phyloP scores from a whole-genome alignment of 345 rosid species.

The Iberis pinnata region DNA sequence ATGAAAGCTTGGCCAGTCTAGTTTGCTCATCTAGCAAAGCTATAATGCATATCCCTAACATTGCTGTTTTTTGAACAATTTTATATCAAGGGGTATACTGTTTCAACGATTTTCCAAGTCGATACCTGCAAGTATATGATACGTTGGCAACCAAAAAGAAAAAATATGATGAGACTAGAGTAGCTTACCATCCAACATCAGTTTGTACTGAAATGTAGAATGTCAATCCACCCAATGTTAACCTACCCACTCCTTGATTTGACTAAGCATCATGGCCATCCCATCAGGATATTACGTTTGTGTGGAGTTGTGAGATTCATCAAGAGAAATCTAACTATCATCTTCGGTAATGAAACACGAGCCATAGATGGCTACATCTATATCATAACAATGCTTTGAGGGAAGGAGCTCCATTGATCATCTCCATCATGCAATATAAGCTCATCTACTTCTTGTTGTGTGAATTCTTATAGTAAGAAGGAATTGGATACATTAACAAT shows the following conservation, averaged over 20 bases:
- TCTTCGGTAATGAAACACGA: constrained; percentile 63
- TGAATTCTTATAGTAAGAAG: constrained; percentile 52
- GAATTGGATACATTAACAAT: constrained; percentile 80
- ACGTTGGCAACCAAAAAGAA: constrained; percentile 1
- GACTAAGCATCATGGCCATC: constrained; percentile 50
- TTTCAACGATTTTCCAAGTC: constrained; percentile 78
- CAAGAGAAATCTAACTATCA: constrained; percentile 50
- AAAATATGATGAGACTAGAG: neutral
- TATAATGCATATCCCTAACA: constrained; percentile 57
- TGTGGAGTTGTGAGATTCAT: constrained; percentile 33
- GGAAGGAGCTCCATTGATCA: constrained; percentile 82
- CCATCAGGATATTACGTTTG: constrained; percentile 34
- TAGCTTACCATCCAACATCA: constrained; percentile 67
- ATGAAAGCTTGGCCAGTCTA: constrained; percentile 56
- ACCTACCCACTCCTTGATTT: constrained; percentile 85
- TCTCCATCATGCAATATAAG: constrained; percentile 39
- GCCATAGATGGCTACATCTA: constrained; percentile 73
- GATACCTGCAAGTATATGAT: constrained; percentile 48
- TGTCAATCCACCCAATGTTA: constrained; percentile 57
- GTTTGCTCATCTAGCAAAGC: constrained; percentile 50
- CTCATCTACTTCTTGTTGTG: constrained; percentile 67
- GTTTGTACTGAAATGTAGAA: constrained; percentile 60
- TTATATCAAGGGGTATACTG: constrained; percentile 70
- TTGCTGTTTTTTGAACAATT: constrained; percentile 63
- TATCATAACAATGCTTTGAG: constrained; percentile 58